A percentile compares a stretch with the other conserved stretches of the same genome.
Evolutionary conservation across 2,329 filamentous ascomycete species (phyloP).

Genomic region (Phoma sp.): DNA sequence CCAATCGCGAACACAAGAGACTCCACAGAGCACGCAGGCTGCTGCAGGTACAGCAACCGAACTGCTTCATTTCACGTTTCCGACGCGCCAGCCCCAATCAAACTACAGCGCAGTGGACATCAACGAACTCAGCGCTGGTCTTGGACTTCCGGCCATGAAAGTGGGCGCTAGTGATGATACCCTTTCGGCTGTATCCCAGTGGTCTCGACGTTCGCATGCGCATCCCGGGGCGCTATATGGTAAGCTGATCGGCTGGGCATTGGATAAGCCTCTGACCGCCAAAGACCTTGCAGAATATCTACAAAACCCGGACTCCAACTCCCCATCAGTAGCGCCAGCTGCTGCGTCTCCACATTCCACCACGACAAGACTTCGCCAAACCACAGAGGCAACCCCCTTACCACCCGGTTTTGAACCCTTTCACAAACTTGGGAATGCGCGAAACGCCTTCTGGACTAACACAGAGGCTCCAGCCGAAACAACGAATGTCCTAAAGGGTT

Average conservation of each 20-base stretch:
- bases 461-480: neutral
- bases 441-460: neutral
- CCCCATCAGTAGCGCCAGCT: neutral
- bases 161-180: neutral
- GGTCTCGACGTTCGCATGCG: constrained; percentile 5
- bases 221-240: constrained; percentile 15
- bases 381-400: neutral
- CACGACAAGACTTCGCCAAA: neutral
- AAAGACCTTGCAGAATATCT: constrained; percentile 26
- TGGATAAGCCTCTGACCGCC: constrained; percentile 30
- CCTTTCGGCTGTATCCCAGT: constrained; percentile 2
- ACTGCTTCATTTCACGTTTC: neutral
- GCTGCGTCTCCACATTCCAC: neutral
- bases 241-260: constrained; percentile 31
- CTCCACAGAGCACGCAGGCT: neutral
- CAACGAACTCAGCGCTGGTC: constrained; percentile 24
- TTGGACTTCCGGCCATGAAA: constrained; percentile 20
- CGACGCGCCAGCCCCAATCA: neutral
- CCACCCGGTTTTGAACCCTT: neutral
- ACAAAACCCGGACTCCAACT: neutral
- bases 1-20: neutral
- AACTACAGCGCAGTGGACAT: constrained; percentile 15
- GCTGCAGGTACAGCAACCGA: neutral
- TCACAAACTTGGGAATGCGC: neutral
- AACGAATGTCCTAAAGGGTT: neutral